A percentile compares a stretch with the other conserved stretches of the same genome.
Evolutionary conservation across 2,329 filamentous ascomycete genomes (phyloP).

Genomic region (Neonectria coccinea): DNA sequence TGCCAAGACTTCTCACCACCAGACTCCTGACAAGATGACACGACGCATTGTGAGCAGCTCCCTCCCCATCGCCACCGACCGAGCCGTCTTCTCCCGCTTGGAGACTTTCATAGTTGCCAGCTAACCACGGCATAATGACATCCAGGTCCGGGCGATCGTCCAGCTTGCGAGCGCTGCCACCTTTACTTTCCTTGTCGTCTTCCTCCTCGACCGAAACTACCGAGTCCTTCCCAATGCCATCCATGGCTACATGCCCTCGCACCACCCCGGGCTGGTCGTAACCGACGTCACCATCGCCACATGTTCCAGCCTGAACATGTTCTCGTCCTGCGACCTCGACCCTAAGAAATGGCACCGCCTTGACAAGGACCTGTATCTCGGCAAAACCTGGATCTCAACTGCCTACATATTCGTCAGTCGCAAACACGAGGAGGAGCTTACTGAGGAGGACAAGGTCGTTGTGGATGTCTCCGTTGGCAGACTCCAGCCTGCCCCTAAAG

Average conservation of each 20-base stretch:
- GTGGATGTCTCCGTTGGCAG: slow-evolving; percentile 82
- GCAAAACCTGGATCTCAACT: slow-evolving; percentile 76
- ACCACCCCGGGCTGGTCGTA: slow-evolving; percentile 85
- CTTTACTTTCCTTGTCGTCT: slow-evolving; percentile 76
- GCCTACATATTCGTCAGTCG: slow-evolving; percentile 86
- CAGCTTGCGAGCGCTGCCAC: slow-evolving; percentile 77
- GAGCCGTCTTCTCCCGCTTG: neutral
- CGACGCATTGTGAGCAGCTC: slow-evolving; percentile 51
- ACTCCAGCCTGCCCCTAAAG: slow-evolving; percentile 68
- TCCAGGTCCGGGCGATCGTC: slow-evolving; percentile 74
- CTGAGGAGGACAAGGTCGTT: slow-evolving; percentile 79
- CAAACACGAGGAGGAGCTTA: slow-evolving; percentile 87
- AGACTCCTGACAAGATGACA: slow-evolving; percentile 47
- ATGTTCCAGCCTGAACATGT: slow-evolving; percentile 80
- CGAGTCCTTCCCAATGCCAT: slow-evolving; percentile 86
- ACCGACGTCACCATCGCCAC: slow-evolving; percentile 85
- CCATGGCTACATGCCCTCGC: slow-evolving; percentile 86
- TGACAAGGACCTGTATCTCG: slow-evolving; percentile 89
- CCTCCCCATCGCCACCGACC: neutral
- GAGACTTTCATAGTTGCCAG: neutral
- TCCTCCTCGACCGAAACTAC: slow-evolving; percentile 90
- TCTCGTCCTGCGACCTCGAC: slow-evolving; percentile 82
- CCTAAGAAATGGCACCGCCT: slow-evolving; percentile 80
- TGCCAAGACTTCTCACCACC: slow-evolving; percentile 20
- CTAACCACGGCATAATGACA: slow-evolving; percentile 20